Evolutionary conservation across 2,329 filamentous ascomycete genomes (phyloP), one percentile per base, ranked within the genome.

Genomic region (Cytospora piceae): DNA sequence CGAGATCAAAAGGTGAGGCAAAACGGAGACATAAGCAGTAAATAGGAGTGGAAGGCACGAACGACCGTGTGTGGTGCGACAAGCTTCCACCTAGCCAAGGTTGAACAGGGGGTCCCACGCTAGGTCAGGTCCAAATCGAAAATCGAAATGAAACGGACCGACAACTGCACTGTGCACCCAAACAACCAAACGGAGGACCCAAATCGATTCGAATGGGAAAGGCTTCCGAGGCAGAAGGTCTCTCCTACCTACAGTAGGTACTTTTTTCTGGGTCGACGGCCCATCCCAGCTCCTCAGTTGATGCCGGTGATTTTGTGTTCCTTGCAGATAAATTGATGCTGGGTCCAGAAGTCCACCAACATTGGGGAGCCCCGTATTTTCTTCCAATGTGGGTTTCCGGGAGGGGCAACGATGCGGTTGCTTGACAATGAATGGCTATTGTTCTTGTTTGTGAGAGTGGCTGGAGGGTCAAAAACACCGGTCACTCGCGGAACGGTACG

Each of bases 11-110:
- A 39, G 60, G 61, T 39, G 59, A 57, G 66, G 59, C 55, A 67
- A 64, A 67, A 56, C 57, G 65, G 55, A 65, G 61, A 51, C 32
- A 51, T 56, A 58, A 37, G 65, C 56, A 64, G 65, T 65, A 67
- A 67, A 67, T 64, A 67, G 65, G 61, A 67, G 62, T 29, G 52
- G 52, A 34, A 55, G 51, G 54, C 27, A 62, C 51, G 31, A 37
- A 29, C 31, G 32, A 63, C 49, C 49, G 49, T 31, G 58, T 51
- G 37, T 27, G 46, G 37, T 52, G 37, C 29, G 42, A 51, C 46
- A 34, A 15, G 2, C 31, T 20, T 9, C 27, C 27, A 29, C 27
- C 27, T 29, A 29, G 27, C 27, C 8, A 6, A 14, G n/a, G 22
- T 49, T 22, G n/a, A 24, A 24, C 46, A 49, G 11, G n/a, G 46